phyloP scores from a whole-genome alignment of 768 basidiomycete genomes.

The Gyrodon lividus region DNA sequence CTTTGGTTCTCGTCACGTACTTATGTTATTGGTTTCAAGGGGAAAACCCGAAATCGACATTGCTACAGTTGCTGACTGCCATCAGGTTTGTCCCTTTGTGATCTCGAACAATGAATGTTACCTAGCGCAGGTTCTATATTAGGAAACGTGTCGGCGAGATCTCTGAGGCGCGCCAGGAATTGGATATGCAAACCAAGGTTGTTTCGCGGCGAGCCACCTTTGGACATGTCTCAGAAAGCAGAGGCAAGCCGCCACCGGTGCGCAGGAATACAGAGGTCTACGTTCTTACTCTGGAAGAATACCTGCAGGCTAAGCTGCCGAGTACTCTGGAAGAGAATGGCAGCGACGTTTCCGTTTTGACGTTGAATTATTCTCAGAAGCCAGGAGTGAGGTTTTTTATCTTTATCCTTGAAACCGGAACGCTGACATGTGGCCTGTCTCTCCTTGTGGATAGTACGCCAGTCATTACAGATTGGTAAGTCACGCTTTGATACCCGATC shows the following conservation, averaged over 20 bases:
- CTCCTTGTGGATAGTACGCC: slow-evolving; percentile 15
- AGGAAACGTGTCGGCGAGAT: slow-evolving; percentile 19
- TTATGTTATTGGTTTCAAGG: slow-evolving; percentile 11
- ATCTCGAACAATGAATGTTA: background rate
- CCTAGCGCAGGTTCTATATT: background rate
- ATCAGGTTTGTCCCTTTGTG: slow-evolving; percentile 21
- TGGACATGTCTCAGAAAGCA: background rate
- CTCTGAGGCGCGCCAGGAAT: slow-evolving; percentile 15
- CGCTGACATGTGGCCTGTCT: background rate
- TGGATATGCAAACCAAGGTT: background rate
- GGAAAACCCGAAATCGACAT: slow-evolving; percentile 20
- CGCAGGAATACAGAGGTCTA: slow-evolving; percentile 17
- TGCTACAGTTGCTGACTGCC: slow-evolving; percentile 18
- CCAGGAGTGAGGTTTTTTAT: slow-evolving; percentile 14
- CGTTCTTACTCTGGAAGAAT: slow-evolving; percentile 6
- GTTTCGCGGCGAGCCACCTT: slow-evolving; percentile 17
- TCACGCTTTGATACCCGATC: background rate
- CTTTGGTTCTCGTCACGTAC: background rate
- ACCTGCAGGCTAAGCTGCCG: background rate
- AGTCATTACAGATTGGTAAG: slow-evolving; percentile 26
- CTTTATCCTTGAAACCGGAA: background rate
- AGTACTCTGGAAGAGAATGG: background rate
- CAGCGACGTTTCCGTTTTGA: background rate
- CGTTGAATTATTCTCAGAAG: slow-evolving; percentile 13
- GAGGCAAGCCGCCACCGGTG: slow-evolving; percentile 3